phyloP scores from a whole-genome alignment of 805 yeast genomes.

The Lipomyces sp. region DNA sequence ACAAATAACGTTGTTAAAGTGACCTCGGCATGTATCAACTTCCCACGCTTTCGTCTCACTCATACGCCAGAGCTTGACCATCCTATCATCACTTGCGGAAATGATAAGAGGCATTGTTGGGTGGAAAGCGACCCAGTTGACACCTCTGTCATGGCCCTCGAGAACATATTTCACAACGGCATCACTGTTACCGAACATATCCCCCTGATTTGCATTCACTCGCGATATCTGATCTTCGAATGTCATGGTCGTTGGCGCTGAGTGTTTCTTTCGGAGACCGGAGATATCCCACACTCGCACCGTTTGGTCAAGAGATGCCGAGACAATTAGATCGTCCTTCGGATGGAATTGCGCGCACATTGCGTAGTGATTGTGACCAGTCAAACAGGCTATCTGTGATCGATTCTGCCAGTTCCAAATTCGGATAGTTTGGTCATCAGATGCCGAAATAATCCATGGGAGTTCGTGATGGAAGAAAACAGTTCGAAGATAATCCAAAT shows the following conservation, averaged over 20 bases:
- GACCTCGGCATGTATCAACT: slow-evolving; percentile 98
- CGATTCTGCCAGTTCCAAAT: slow-evolving; percentile 99
- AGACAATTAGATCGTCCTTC: slow-evolving; percentile 87
- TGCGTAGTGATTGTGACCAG: slow-evolving; percentile 98
- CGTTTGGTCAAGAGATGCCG: slow-evolving; percentile 97
- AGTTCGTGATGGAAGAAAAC: slow-evolving; percentile 93
- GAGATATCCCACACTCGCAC: slow-evolving; percentile 99
- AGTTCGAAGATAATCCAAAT: slow-evolving; percentile 92
- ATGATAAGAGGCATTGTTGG: slow-evolving; percentile 94
- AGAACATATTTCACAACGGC: slow-evolving; percentile 93
- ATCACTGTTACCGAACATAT: slow-evolving; percentile 90
- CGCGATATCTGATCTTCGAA: slow-evolving; percentile 55
- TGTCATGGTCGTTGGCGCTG: slow-evolving; percentile 61
- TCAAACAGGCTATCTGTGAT: slow-evolving; percentile 92
- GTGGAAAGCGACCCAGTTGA: slow-evolving; percentile 98
- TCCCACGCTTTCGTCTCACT: slow-evolving; percentile 98
- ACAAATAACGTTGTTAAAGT: slow-evolving; percentile 88
- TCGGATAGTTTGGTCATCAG: slow-evolving; percentile 98
- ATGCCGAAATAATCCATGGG: slow-evolving; percentile 95
- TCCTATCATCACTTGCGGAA: slow-evolving; percentile 94
- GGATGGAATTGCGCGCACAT: slow-evolving; percentile 99
- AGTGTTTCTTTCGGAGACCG: slow-evolving; percentile 91
- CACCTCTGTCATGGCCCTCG: slow-evolving; percentile 98
- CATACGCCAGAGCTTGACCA: slow-evolving; percentile 97
- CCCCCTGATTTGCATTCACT: slow-evolving; percentile 56